phyloP scores from a whole-genome alignment of 305 asterid genomes.

The Solanum hybrid region DNA sequence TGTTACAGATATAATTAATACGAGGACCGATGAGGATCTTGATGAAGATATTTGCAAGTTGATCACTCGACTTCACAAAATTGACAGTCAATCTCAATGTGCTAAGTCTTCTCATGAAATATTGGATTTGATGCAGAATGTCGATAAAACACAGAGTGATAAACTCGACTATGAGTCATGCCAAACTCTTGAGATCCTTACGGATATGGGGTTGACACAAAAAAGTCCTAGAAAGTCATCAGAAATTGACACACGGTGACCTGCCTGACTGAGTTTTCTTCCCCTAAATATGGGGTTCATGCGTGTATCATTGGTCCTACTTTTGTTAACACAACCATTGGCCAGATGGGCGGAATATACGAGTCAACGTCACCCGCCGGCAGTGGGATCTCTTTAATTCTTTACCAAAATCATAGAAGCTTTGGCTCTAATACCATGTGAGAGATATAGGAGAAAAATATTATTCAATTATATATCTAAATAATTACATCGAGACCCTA shows the following conservation, averaged over 20 bases:
- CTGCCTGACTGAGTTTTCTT: not conserved
- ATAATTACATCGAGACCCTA: not conserved
- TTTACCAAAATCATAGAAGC: not conserved
- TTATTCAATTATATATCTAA: not conserved
- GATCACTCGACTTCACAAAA: not conserved
- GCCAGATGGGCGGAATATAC: not conserved
- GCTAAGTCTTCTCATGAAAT: not conserved
- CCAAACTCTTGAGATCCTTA: not conserved
- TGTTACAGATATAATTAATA: not conserved
- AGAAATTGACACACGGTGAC: not conserved
- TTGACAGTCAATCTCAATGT: not conserved
- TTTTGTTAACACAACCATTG: not conserved
- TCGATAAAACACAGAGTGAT: not conserved
- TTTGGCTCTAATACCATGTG: not conserved
- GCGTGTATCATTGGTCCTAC: not conserved
- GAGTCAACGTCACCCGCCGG: not conserved
- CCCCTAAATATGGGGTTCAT: not conserved
- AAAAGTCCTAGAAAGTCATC: not conserved
- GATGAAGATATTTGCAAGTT: not conserved
- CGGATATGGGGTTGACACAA: not conserved
- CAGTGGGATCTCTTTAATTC: not conserved
- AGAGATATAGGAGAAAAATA: not conserved
- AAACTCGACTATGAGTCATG: not conserved
- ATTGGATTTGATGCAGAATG: not conserved
- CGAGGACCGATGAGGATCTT: not conserved